These are phyloP conservation scores for Cucumis sativus DNA, from an alignment of 306 rosid genomes.

Conservation along the genomic window DNA sequence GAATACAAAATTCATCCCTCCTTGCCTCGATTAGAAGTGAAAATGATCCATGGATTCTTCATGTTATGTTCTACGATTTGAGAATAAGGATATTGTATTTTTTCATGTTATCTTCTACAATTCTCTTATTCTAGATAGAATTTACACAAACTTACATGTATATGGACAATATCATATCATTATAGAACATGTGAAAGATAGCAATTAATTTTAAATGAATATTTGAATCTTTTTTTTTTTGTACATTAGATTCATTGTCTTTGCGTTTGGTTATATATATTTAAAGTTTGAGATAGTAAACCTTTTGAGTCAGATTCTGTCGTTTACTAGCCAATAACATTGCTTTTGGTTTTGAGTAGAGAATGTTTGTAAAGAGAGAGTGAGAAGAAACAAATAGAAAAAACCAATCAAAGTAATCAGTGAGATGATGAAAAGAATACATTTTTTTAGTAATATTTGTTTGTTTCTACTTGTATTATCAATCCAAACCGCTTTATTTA, in stretches of 20 bases:
- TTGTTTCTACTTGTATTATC: conserved; percentile 20
- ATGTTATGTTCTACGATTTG: too few relatives aligned
- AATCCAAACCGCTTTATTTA: conserved; percentile 23
- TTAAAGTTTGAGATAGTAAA: background rate
- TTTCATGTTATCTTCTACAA: background rate
- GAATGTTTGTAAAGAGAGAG: background rate
- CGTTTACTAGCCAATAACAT: conserved; percentile 29
- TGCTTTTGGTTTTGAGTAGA: conserved; percentile 18
- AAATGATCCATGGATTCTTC: background rate
- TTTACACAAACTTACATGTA: background rate
- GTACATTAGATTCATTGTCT: background rate
- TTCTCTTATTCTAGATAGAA: background rate
- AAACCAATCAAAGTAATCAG: background rate
- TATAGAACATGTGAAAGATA: background rate
- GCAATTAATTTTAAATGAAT: too few relatives aligned
- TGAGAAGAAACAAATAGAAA: background rate
- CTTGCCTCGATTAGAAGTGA: background rate
- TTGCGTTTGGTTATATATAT: background rate
- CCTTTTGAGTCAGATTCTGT: conserved; percentile 56
- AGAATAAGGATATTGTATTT: background rate
- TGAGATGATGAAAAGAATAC: background rate
- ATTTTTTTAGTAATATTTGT: background rate
- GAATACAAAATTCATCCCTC: background rate
- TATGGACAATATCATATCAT: background rate
- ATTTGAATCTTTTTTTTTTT: background rate